Base-by-base conservation (phyloP, 2,329 filamentous ascomycete genomes). In the Sporothrix brunneoviolacea region DNA sequence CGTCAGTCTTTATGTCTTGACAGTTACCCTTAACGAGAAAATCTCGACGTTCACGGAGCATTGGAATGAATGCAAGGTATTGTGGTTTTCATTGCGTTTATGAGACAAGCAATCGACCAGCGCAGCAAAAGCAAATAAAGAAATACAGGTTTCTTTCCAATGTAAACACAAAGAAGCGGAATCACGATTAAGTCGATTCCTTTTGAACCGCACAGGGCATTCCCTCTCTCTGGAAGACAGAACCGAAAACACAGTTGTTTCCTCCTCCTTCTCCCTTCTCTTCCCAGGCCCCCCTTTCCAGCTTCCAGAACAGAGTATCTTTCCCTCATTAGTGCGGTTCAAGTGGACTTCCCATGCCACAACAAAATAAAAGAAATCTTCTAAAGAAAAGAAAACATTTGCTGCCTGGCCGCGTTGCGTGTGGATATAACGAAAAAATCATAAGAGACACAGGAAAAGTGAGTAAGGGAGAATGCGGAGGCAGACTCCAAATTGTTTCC, bases 251-350 rank as follows among this genome's bases (percentile, higher is more conserved):
- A 27, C 6, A 19, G 18, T 15, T 39, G 10, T 16, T 30, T 33
- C 16, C 6, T 27, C 28, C 21, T 19, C 21, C 18, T 24, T 21
- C 19, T n/a, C 12, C 22, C 36, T 5, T 27, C 15, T 30, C 22
- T 28, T 38, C 4, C 6, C 16, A 18, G n/a, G n/a, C n/a, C n/a
- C n/a, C n/a, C n/a, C 27, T 15, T 67, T 68, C 71, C n/a, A n/a
- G n/a, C n/a, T n/a, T 68, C 13, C n/a, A 66, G 66, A 64, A 69
- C 68, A 50, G 79, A 89, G 85, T 95, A 90, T 97, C 91, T 97
- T 97, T 97, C 91, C 91, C 90, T 96, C 91, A 86, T 96, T 78
- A 96, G 90, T 85, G 83, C 84, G 76, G 72, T 61, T 77, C 77
- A 80, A 81, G 64, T 76, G 76, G 72, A 71, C 71, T 61, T 51